Conservation (phyloP, 2,329 filamentous ascomycete genomes). For the Diaporthe ilicicola region DNA sequence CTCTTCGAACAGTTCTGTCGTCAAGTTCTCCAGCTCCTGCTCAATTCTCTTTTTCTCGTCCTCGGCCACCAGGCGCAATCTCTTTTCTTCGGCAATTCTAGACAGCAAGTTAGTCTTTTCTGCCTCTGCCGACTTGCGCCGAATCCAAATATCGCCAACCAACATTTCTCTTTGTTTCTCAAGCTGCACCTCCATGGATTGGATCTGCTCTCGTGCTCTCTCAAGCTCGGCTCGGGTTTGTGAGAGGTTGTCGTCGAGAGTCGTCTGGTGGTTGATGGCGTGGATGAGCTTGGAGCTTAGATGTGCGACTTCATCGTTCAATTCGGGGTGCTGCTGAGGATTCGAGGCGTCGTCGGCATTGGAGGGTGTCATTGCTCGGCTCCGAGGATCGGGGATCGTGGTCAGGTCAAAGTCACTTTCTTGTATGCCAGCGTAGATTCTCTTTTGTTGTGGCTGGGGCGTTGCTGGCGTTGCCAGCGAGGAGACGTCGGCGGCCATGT, state of each 20-base stretch:
- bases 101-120: constrained; percentile 70
- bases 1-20: constrained; percentile 94
- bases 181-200: constrained; percentile 70
- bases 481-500: constrained; percentile 45
- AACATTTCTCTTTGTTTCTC: constrained; percentile 78
- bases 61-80: constrained; percentile 70
- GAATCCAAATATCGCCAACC: constrained; percentile 77
- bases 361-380: constrained; percentile 58
- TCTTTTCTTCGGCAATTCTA: constrained; percentile 71
- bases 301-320: constrained; percentile 80
- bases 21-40: constrained; percentile 88
- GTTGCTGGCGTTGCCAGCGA: constrained; percentile 35
- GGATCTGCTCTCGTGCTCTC: constrained; percentile 71
- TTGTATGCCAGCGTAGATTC: constrained; percentile 47
- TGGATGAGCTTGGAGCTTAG: constrained; percentile 96
- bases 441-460: constrained; percentile 30
- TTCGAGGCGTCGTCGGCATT: constrained; percentile 45
- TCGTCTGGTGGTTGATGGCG: constrained; percentile 95
- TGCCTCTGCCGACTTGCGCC: constrained; percentile 76
- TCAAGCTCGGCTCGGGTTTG: constrained; percentile 86
- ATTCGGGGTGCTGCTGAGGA: constrained; percentile 60
- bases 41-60: constrained; percentile 90
- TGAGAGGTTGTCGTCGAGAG: constrained; percentile 86
- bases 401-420: constrained; percentile 70
- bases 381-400: constrained; percentile 73